These are phyloP conservation scores for Dendrocalamus sinicus DNA, from an alignment of 176 grass and related monocot genomes.

Conservation along the genomic window DNA sequence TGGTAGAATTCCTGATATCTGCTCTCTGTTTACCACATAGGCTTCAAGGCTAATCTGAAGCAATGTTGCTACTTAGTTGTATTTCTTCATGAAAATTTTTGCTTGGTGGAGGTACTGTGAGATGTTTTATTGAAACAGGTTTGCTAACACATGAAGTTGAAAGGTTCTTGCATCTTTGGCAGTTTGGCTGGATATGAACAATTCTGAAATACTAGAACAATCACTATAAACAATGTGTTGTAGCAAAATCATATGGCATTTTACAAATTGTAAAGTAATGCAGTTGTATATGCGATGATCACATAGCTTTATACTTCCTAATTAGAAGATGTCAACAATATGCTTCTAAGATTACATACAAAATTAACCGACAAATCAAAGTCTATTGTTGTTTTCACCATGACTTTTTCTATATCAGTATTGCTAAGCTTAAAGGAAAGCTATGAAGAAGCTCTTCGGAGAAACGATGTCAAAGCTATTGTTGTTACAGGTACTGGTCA, in stretches of 20 bases:
- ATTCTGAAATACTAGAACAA: not conserved
- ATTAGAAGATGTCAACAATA: not conserved
- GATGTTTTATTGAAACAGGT: constrained; percentile 2
- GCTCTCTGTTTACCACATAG: not conserved
- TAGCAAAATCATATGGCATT: not conserved
- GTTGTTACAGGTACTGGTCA: constrained; percentile 69
- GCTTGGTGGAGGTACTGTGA: not conserved
- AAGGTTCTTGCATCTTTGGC: not conserved
- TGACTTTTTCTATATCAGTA: constrained; percentile 53
- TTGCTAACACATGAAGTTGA: not conserved
- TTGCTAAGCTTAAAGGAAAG: constrained; percentile 70
- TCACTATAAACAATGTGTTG: not conserved
- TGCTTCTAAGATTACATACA: not conserved
- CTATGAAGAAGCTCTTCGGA: constrained; percentile 76
- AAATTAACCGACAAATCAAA: not conserved
- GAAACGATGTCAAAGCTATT: constrained; percentile 92
- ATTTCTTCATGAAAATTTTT: not conserved
- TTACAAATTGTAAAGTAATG: not conserved
- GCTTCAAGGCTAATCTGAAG: constrained; percentile 25
- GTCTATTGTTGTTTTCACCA: not conserved
- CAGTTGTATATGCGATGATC: not conserved
- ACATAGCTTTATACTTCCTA: constrained; percentile 5
- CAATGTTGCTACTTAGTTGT: not conserved
- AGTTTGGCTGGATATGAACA: not conserved
- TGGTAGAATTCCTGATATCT: not conserved